Conservation (phyloP, 805 yeast species). For the Lachancea sp. region DNA sequence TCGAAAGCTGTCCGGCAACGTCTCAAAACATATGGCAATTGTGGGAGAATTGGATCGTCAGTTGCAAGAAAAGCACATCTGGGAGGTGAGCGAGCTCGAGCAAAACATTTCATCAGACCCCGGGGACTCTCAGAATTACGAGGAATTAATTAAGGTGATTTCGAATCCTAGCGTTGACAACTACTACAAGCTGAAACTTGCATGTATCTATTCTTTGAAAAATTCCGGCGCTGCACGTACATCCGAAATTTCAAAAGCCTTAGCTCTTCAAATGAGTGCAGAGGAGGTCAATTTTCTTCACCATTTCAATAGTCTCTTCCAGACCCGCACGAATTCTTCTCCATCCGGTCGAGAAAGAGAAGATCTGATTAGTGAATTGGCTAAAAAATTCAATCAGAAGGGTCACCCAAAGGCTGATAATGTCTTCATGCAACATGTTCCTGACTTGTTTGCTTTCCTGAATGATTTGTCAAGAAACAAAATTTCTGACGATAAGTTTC, state of each 20-base stretch:
- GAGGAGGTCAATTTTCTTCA: constrained; percentile 41
- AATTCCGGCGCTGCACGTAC: constrained; percentile 56
- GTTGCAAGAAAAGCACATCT: constrained; percentile 56
- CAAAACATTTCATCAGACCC: constrained; percentile 72
- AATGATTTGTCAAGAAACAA: constrained; percentile 34
- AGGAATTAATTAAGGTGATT: constrained; percentile 52
- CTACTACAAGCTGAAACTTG: constrained; percentile 60
- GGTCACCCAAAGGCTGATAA: constrained; percentile 46
- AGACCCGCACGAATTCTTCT: constrained; percentile 2
- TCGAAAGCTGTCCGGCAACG: constrained; percentile 78
- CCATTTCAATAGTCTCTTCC: constrained; percentile 36
- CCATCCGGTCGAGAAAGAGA: constrained; percentile 17
- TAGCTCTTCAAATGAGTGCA: constrained; percentile 35
- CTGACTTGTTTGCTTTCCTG: constrained; percentile 45
- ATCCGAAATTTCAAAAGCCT: constrained; percentile 36
- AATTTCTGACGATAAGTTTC: constrained; percentile 30
- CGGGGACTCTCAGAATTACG: constrained; percentile 49
- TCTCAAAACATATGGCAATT: constrained; percentile 85
- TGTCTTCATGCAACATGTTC: constrained; percentile 87
- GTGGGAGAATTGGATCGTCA: constrained; percentile 79
- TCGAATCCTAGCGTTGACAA: constrained; percentile 39
- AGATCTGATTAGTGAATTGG: constrained; percentile 30
- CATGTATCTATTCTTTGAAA: constrained; percentile 66
- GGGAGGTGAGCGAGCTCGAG: constrained; percentile 86
- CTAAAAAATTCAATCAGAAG: constrained; percentile 32